Conservation (phyloP, 73 alveolate species). For the Paramecium sonneborni region DNA sequence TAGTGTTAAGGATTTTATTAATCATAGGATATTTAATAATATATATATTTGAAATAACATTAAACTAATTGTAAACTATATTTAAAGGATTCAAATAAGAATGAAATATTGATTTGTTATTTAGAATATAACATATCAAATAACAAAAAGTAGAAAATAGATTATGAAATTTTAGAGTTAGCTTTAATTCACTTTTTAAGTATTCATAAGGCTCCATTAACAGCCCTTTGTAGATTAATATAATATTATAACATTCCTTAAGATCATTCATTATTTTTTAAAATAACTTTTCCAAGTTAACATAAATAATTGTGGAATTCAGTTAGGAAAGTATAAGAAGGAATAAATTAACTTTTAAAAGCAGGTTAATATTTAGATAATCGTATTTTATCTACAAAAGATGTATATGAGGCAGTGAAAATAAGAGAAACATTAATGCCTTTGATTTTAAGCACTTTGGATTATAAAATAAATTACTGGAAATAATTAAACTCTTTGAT, state of each 20-base stretch:
- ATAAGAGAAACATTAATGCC: background rate
- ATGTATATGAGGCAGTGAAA: background rate
- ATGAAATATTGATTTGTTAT: background rate
- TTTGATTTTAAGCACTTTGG: background rate
- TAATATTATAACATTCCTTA: background rate
- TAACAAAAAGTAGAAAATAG: background rate
- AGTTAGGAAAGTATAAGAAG: background rate
- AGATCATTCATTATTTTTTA: background rate
- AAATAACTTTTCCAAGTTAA: background rate
- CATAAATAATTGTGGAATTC: constrained; percentile 4
- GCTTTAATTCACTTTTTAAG: background rate
- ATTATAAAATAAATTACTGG: background rate
- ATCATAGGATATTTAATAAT: background rate
- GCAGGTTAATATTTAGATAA: background rate
- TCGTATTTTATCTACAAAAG: background rate
- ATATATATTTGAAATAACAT: background rate
- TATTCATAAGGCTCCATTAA: background rate
- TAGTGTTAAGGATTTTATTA: background rate
- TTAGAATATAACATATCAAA: background rate
- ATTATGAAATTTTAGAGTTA: background rate
- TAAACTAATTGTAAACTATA: background rate
- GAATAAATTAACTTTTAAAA: background rate
- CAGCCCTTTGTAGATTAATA: background rate
- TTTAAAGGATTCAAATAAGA: background rate
- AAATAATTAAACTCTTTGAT: background rate